These are phyloP conservation scores for Pestalotiopsis fici DNA, from an alignment of 2,329 filamentous ascomycete genomes.

Conservation along the genomic window DNA sequence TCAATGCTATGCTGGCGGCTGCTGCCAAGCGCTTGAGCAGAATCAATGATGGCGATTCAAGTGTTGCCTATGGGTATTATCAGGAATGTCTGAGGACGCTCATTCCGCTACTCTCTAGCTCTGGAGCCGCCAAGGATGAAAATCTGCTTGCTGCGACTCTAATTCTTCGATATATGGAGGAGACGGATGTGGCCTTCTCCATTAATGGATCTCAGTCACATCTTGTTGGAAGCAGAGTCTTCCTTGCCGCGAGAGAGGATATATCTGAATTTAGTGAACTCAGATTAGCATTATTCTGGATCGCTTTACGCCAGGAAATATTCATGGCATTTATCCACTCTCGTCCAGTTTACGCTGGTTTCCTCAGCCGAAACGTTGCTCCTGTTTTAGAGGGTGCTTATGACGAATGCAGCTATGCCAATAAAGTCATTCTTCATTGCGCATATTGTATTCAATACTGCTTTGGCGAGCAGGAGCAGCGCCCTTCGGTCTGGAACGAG, in stretches of 20 bases:
- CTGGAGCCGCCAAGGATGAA: background rate
- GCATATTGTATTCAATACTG: slow-evolving; percentile 1
- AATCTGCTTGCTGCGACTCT: slow-evolving; percentile 1
- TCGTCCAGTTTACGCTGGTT: background rate
- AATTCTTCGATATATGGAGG: slow-evolving; percentile 1
- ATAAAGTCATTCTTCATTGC: slow-evolving; percentile 1
- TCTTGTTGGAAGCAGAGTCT: background rate
- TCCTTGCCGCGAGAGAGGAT: background rate
- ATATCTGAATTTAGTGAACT: background rate
- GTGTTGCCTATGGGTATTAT: background rate
- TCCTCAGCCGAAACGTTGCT: background rate
- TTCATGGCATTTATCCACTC: slow-evolving; percentile 5
- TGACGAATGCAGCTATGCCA: slow-evolving; percentile 2
- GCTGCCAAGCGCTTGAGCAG: background rate
- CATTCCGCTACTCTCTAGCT: background rate
- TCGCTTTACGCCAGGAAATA: background rate
- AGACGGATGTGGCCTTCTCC: slow-evolving; percentile 1
- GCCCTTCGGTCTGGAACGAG: slow-evolving; percentile 1
- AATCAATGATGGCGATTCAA: background rate
- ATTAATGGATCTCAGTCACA: background rate
- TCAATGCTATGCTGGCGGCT: slow-evolving; percentile 3
- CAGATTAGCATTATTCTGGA: background rate
- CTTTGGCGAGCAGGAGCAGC: background rate
- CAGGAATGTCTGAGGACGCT: background rate
- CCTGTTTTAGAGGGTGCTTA: background rate